Evolutionary conservation across 768 basidiomycete species (phyloP).

Genomic region (Suillus decipiens): DNA sequence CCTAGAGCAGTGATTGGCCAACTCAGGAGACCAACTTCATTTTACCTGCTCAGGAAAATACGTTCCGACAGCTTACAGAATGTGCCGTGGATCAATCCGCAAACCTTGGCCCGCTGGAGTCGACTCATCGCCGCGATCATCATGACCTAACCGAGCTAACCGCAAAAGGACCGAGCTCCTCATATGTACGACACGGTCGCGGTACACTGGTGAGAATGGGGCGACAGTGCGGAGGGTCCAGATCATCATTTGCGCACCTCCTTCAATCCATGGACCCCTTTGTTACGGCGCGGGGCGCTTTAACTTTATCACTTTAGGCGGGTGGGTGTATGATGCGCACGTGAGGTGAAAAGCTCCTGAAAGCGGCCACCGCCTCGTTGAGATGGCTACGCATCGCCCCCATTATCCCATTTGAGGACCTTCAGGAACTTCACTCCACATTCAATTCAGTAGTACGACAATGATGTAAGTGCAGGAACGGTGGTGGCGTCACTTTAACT

Average conservation of each 20-base stretch:
- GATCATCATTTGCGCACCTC: slow-evolving; percentile 4
- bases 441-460: slow-evolving; percentile 1
- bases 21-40: neutral
- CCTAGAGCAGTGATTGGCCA: neutral
- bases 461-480: slow-evolving; percentile 10
- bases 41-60: slow-evolving; percentile 1
- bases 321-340: neutral
- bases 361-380: slow-evolving; percentile 22
- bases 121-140: slow-evolving; percentile 9
- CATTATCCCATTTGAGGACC: slow-evolving; percentile 32
- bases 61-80: neutral
- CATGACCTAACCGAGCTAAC: slow-evolving; percentile 13
- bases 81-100: slow-evolving; percentile 6
- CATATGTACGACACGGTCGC: slow-evolving; percentile 11
- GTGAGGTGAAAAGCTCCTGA: neutral
- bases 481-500: slow-evolving; percentile 6
- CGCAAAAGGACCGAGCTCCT: slow-evolving; percentile 4
- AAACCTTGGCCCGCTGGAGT: neutral
- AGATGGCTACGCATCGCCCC: slow-evolving; percentile 39
- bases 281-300: slow-evolving; percentile 4
- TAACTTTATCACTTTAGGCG: slow-evolving; percentile 7
- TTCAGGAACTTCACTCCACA: slow-evolving; percentile 8
- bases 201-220: slow-evolving; percentile 13
- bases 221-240: slow-evolving; percentile 10
- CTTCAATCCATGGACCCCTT: neutral